Evolutionary conservation across 2,329 filamentous ascomycete species (phyloP), one percentile per base, ranked within the genome.

Genomic region (Lecanosticta acicola): DNA sequence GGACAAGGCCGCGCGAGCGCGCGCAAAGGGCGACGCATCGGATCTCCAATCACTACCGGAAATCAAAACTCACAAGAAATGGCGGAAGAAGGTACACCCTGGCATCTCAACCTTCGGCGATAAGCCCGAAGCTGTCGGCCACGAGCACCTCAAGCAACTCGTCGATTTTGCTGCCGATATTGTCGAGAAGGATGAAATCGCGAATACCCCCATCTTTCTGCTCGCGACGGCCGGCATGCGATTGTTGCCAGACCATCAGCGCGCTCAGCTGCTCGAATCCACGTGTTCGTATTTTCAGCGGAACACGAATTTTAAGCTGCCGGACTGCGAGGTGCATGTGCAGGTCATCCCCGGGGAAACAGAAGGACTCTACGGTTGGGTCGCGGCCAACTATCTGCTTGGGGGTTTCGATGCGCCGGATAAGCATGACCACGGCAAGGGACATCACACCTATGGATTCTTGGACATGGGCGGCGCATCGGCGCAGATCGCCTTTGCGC

Each of bases 391-490:
- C 63, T 98, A 98, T 62, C 71, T 98, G 21, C 75, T 98, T 1
- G 91, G 89, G 20, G 88, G 89, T 3, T 97, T 98, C 59, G 86
- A 97, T 64, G 73, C 78, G 14, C 83, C 87, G 0, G 71, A 83
- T 41, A 70, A 80, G 11, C 87, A 95, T 59, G 72, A 80, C 43
- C 88, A 95, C 65, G 89, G 88, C 42, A 89, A 94, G 55, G 80
- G 79, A 19, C 93, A 97, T 64, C 86, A 90, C 61, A 98, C 93
- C 0, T 98, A 97, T 66, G 93, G 93, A 0, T 98, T 98, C 61
- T 72, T 98, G 50, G 93, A 98, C 64, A 98, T 98, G 94, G 93
- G 93, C 40, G 93, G 93, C 41, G 93, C 93, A 19, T 97, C 91
- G 0, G 91, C 93, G 13, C 93, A 98, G 69, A 97, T 98, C 61